Conservation (phyloP, 2,329 filamentous ascomycete species). For the Salinomyces thailandicus region DNA sequence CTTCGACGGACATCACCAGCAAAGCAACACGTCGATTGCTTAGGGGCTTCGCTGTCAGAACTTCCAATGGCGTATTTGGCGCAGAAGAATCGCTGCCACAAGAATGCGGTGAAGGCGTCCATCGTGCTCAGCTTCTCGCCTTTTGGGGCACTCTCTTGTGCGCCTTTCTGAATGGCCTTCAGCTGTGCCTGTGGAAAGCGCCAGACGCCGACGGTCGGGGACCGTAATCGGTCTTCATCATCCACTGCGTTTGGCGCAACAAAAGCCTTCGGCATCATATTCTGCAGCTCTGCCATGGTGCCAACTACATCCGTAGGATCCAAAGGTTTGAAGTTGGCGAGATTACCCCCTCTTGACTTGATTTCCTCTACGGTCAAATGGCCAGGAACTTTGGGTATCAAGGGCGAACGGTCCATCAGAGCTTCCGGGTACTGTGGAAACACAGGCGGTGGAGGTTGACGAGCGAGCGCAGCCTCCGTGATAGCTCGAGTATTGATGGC, state of each 20-base stretch:
- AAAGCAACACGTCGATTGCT: conserved; percentile 1
- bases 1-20: conserved; percentile 3
- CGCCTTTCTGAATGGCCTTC: conserved; percentile 1
- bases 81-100: conserved; percentile 4
- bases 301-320: conserved; percentile 1
- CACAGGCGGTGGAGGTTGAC: neutral
- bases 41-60: neutral
- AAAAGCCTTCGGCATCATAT: conserved; percentile 1
- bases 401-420: neutral
- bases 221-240: conserved; percentile 1
- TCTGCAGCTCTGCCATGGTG: conserved; percentile 1
- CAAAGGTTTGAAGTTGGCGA: conserved; percentile 2
- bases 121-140: conserved; percentile 1
- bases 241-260: neutral
- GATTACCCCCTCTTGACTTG: neutral
- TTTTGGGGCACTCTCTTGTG: neutral
- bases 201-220: conserved; percentile 3
- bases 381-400: neutral
- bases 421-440: neutral
- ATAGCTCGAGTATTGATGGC: conserved; percentile 2
- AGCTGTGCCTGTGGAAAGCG: conserved; percentile 1
- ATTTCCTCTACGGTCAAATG: neutral
- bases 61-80: conserved; percentile 3
- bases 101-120: conserved; percentile 5
- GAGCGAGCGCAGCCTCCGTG: neutral